Percentiles rank a stretch among this genome's conserved stretches.
phyloP scores from a whole-genome alignment of 2,329 filamentous ascomycete genomes.

The Periconia digitata region DNA sequence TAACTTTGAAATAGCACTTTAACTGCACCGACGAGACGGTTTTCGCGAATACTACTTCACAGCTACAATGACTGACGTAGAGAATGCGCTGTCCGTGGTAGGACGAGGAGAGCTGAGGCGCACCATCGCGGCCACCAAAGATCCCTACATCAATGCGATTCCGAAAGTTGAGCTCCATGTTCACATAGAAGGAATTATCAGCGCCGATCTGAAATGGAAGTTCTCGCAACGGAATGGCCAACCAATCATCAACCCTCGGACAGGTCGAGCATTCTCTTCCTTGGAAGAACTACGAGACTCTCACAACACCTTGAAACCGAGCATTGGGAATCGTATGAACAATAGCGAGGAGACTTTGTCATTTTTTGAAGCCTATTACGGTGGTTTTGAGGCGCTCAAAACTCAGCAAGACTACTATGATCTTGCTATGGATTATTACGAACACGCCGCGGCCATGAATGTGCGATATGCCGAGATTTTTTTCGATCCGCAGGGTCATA shows the following conservation, averaged over 20 bases:
- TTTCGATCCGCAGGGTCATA: slow-evolving; percentile 50
- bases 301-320: slow-evolving; percentile 22
- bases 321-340: slow-evolving; percentile 8
- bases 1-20: not conserved
- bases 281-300: slow-evolving; percentile 38
- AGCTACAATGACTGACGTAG: slow-evolving; percentile 12
- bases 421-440: slow-evolving; percentile 45
- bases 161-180: slow-evolving; percentile 53
- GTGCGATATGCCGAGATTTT: slow-evolving; percentile 47
- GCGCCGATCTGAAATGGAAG: slow-evolving; percentile 45
- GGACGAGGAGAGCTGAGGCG: slow-evolving; percentile 5
- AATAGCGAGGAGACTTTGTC: slow-evolving; percentile 15
- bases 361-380: slow-evolving; percentile 28
- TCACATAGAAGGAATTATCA: slow-evolving; percentile 52
- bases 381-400: slow-evolving; percentile 32
- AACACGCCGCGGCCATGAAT: slow-evolving; percentile 38
- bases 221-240: slow-evolving; percentile 43
- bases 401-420: slow-evolving; percentile 45
- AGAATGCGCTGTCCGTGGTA: slow-evolving; percentile 9
- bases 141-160: not conserved
- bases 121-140: slow-evolving; percentile 4
- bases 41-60: not conserved
- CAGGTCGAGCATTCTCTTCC: slow-evolving; percentile 10
- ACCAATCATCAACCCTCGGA: slow-evolving; percentile 6
- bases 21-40: not conserved